A percentile compares a stretch with the other conserved stretches of the same genome.
Evolutionary conservation across 768 basidiomycete species (phyloP).

Genomic region (Udeniomyces megalosporus): DNA sequence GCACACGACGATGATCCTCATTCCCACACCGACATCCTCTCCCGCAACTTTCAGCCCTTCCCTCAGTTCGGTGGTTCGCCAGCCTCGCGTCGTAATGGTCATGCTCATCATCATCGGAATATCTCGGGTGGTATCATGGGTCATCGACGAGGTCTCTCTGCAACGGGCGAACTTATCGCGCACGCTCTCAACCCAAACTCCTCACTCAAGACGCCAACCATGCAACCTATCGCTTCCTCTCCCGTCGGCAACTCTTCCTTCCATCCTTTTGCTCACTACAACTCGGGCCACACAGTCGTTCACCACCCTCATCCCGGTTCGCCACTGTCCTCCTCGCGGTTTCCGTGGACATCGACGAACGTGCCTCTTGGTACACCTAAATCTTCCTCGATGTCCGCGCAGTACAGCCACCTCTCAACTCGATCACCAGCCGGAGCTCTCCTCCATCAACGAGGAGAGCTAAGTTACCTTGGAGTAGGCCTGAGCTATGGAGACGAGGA

Average conservation of each 20-base stretch:
- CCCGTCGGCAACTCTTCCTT: background rate
- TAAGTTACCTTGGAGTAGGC: background rate
- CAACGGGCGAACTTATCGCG: slow-evolving; percentile 7
- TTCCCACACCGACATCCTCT: background rate
- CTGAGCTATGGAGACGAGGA: background rate
- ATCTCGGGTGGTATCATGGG: background rate
- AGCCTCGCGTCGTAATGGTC: background rate
- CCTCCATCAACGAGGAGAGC: slow-evolving; percentile 5
- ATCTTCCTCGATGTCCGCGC: background rate
- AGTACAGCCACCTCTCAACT: background rate
- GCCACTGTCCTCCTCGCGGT: background rate
- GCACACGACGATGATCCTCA: slow-evolving; percentile 10
- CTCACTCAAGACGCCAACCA: slow-evolving; percentile 6
- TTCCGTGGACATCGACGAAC: background rate
- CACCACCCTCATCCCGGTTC: background rate
- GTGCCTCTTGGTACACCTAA: slow-evolving; percentile 4
- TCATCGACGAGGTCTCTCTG: background rate
- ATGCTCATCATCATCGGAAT: slow-evolving; percentile 1
- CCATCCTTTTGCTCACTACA: background rate
- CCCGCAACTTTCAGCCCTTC: background rate
- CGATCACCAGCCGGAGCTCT: slow-evolving; percentile 13
- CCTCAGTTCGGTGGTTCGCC: background rate
- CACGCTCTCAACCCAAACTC: background rate
- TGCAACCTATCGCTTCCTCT: slow-evolving; percentile 12
- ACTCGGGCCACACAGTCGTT: background rate